A percentile compares a stretch with the other conserved stretches of the same genome.
Conservation (phyloP, 208 protist genomes). For the Wallacemonas sp. region DNA sequence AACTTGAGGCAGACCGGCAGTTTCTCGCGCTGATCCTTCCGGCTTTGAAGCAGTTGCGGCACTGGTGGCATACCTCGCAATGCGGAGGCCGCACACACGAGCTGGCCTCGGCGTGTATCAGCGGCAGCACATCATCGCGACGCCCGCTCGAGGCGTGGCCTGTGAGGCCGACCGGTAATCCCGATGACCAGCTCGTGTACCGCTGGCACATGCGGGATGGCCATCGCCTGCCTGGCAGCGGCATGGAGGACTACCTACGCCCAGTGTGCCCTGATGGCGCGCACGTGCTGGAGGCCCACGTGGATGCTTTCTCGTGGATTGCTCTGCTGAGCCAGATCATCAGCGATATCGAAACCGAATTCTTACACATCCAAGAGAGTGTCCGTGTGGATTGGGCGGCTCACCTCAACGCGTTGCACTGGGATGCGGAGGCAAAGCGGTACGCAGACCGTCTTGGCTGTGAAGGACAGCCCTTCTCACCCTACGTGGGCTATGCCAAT, state of each 20-base stretch:
- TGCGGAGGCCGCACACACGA: slow-evolving; percentile 29
- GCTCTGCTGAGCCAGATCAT: slow-evolving; percentile 69
- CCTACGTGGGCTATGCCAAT: slow-evolving; percentile 79
- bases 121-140: slow-evolving; percentile 15
- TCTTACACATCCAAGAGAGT: slow-evolving; percentile 39
- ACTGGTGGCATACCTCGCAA: slow-evolving; percentile 80
- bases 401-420: slow-evolving; percentile 73
- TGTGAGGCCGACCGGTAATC: slow-evolving; percentile 18
- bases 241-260: slow-evolving; percentile 85
- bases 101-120: slow-evolving; percentile 27
- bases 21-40: slow-evolving; percentile 64
- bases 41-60: slow-evolving; percentile 52
- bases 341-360: slow-evolving; percentile 48
- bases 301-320: slow-evolving; percentile 84
- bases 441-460: slow-evolving; percentile 78
- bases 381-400: slow-evolving; percentile 69
- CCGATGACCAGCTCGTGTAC: slow-evolving; percentile 62
- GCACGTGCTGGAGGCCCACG: slow-evolving; percentile 64
- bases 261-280: slow-evolving; percentile 45
- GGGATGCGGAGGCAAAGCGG: slow-evolving; percentile 50
- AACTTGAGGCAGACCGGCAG: slow-evolving; percentile 37
- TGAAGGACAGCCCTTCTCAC: slow-evolving; percentile 43
- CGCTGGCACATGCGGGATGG: slow-evolving; percentile 78
- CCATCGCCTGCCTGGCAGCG: slow-evolving; percentile 52
- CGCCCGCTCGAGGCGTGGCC: slow-evolving; percentile 60